Base-by-base conservation (phyloP, 805 yeast genomes). In the Ogataea pignaliae region DNA sequence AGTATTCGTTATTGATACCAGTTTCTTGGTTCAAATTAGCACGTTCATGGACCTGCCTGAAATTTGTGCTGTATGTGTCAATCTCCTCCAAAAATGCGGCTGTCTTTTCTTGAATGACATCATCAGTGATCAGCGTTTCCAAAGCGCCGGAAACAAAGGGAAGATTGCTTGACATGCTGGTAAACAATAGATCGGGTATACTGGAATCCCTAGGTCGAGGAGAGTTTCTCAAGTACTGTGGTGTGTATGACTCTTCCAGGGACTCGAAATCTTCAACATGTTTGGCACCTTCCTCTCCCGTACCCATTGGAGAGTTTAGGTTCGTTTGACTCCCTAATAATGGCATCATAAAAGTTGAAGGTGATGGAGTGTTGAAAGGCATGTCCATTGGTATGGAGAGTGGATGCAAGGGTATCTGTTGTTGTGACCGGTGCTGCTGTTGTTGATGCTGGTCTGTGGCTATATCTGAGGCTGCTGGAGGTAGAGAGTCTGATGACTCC, bases 11-110 rank as follows among this genome's bases (percentile, higher is more conserved):
- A 17, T 26, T 28, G 12, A 29, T 7, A 15, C 26, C 14, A 26
- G 16, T n/a, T 12, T 12, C 33, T 30, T 12, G 13, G 15, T 12
- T 29, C 13, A 29, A 14, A 1, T 10, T 36, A 3, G 12, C 9
- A 21, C 26, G 21, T 13, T 32, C 18, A 17, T 4, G 21, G 36
- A 32, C 35, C 4, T 28, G 29, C 30, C 31, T 36, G 12, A 36
- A 37, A 29, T 38, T 28, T 3, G 21, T 14, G 13, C 35, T 29
- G 9, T 46, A 21, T 3, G 46, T 21, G 29, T 41, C 51, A 7
- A 56, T 30, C 21, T 55, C 59, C 35, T 55, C 51, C 10, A 56
- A 41, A 29, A 59, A 43, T 5, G 46, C 40, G 47, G 54, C 46
- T 7, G 60, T 49, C 21, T 48, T 43, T n/a, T 37, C 39, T 37